phyloP scores from a whole-genome alignment of 805 yeast species.

The Myxozyma kluyveri region DNA sequence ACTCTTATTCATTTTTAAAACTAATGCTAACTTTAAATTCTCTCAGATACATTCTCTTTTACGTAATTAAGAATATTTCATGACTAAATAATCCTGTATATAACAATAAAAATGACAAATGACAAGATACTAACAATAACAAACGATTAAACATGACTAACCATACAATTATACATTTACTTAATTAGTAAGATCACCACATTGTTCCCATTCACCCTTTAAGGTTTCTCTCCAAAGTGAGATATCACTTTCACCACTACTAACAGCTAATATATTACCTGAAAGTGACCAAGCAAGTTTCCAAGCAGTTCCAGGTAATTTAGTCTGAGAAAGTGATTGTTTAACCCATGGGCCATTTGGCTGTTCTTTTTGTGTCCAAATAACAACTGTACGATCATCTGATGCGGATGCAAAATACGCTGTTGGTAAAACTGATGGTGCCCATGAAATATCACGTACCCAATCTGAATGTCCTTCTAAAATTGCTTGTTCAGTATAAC shows the following conservation, averaged over 20 bases:
- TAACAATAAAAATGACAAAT: not conserved
- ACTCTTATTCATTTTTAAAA: not conserved
- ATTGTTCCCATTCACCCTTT: slow-evolving; percentile 92
- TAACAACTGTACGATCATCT: slow-evolving; percentile 89
- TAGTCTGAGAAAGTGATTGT: slow-evolving; percentile 67
- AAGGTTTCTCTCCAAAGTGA: slow-evolving; percentile 95
- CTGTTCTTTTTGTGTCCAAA: slow-evolving; percentile 81
- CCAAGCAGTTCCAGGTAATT: slow-evolving; percentile 97
- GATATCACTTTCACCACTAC: slow-evolving; percentile 94
- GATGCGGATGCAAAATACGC: slow-evolving; percentile 95
- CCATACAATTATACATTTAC: not conserved
- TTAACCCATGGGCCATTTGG: slow-evolving; percentile 69
- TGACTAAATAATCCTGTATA: not conserved
- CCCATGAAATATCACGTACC: slow-evolving; percentile 99
- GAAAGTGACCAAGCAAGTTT: slow-evolving; percentile 96
- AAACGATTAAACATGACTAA: not conserved
- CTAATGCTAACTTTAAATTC: not conserved
- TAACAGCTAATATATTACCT: slow-evolving; percentile 91
- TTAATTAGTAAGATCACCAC: slow-evolving; percentile 91
- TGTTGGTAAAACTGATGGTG: slow-evolving; percentile 81
- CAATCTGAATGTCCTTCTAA: slow-evolving; percentile 93
- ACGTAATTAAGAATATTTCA: not conserved
- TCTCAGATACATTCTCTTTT: not conserved
- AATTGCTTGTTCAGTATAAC: slow-evolving; percentile 68
- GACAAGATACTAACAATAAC: not conserved